These are phyloP conservation scores for Hypoxylon sp. DNA, from an alignment of 2,329 filamentous ascomycete species.

Conservation along the genomic window DNA sequence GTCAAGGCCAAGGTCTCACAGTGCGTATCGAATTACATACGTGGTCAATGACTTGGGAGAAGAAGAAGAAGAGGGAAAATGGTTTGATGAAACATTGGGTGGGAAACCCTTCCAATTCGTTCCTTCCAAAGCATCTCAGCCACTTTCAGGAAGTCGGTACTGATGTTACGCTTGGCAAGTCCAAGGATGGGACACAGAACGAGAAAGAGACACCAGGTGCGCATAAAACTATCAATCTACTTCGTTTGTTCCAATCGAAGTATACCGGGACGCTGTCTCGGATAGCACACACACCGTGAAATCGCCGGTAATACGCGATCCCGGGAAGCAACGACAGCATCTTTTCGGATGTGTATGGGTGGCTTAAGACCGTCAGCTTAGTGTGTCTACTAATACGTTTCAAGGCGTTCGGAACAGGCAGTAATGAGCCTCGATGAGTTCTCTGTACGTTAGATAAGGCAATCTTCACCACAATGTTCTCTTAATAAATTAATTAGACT, in stretches of 20 bases:
- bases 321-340: slow-evolving; percentile 44
- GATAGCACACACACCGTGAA: slow-evolving; percentile 49
- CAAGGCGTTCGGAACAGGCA: slow-evolving; percentile 49
- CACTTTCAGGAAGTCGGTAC: slow-evolving; percentile 20
- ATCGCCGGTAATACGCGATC: slow-evolving; percentile 49
- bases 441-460: slow-evolving; percentile 44
- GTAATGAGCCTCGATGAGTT: slow-evolving; percentile 55
- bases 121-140: slow-evolving; percentile 15
- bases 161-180: slow-evolving; percentile 16
- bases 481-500: slow-evolving; percentile 41
- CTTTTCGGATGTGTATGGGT: slow-evolving; percentile 55
- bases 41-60: slow-evolving; percentile 4
- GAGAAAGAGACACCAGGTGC: slow-evolving; percentile 3
- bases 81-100: slow-evolving; percentile 23
- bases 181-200: slow-evolving; percentile 5
- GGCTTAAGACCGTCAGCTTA: slow-evolving; percentile 6
- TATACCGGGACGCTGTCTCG: slow-evolving; percentile 52
- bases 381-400: slow-evolving; percentile 1
- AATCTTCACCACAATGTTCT: neutral
- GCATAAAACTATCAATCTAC: neutral
- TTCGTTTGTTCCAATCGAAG: slow-evolving; percentile 46
- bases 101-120: slow-evolving; percentile 24
- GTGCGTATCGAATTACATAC: slow-evolving; percentile 4
- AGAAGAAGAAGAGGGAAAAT: slow-evolving; percentile 20
- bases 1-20: slow-evolving; percentile 2